Evolutionary conservation across 768 basidiomycete genomes (phyloP), one percentile per base, ranked within the genome.

Genomic region (Lentinula raphanica): DNA sequence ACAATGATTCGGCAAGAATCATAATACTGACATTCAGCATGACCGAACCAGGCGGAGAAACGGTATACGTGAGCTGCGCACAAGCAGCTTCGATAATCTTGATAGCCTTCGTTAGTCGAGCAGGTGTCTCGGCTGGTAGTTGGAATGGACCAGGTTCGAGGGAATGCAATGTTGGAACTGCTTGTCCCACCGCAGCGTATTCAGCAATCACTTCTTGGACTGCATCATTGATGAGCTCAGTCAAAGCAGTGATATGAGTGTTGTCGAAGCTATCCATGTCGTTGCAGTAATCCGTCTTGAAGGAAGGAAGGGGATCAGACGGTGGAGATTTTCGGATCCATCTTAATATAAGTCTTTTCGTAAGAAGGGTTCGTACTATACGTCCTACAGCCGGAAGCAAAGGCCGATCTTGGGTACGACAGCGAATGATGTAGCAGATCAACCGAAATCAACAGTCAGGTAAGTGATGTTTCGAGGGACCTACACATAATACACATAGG

Each of bases 91-190:
- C 72, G 17, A 74, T 69, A 2, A 61, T 69, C 39, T 68, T 65
- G 32, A 74, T 64, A 5, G 70, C 70, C 44, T 67, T 64, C 27
- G 64, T 64, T 7, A 74, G 58, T 12, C 54, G 29, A 23, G 65
- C 67, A 21, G 65, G 58, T 28, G 62, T 63, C 9, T 60, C 55
- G 3, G 65, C 58, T 15, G 63, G 63, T 5, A 56, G 56, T 49
- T 77, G 76, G 48, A 79, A 65, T 0, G 76, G 73, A 38, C 75
- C 72, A 44, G 62, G 65, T 17, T 56, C 61, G 0, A 65, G 65
- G 21, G 69, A 69, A 54, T 77, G 69, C 9, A 80, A 67, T 38
- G 71, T 64, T 12, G 72, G 76, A 1, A 70, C 62, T 9, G 59
- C 58, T 3, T 56, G 62, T 1, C 68, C 69, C 0, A 60, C 61